Evolutionary conservation across 495 filamentous ascomycete genomes (phyloP), one percentile per base, ranked within the genome.

Genomic region (Beverwykella pulmonaria): DNA sequence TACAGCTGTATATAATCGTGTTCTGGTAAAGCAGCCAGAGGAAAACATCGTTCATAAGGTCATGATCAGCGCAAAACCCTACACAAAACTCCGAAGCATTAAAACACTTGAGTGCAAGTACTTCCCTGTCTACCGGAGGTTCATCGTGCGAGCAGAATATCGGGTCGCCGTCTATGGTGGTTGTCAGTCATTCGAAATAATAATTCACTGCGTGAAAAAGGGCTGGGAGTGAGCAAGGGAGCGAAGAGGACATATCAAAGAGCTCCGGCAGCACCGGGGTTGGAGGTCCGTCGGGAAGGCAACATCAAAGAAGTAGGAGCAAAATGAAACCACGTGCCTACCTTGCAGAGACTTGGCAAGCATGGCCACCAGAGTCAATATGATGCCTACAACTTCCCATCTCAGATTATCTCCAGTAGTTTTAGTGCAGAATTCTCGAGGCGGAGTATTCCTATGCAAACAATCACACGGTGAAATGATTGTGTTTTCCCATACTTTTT

Each of bases 341-440:
- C 67, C 67, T 30, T 76, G 73, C 0, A 81, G 76, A 15, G 74
- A 76, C 67, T 76, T 68, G 23, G 79, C 61, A 25, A 79, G 72
- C 44, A 80, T 67, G 5, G 80, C 83, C 57, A 80, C 81, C 41
- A 80, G 74, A 7, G 79, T 71, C n/a, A 85, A 80, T 0, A 88
- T 73, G 34, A 82, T 72, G 0, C 82, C 86, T 2, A 87, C 68
- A 2, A 82, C 73, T 72, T 89, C 86, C 86, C 86, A 90, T 10
- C 86, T 82, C 26, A 85, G 72, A 48, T 81, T 80, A 14, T 71
- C 68, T 0, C 83, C 86, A 0, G 80, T 83, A 63, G 58, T 65
- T 75, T 81, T 75, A 69, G 70, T 50, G 23, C 27, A 32, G 63
- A 76, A 78, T 46, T 76, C 71, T 20, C 52, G 34, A 1, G 76